These are phyloP conservation scores for Fusarium sp. DNA, from an alignment of 2,329 filamentous ascomycete species.

Conservation along the genomic window DNA sequence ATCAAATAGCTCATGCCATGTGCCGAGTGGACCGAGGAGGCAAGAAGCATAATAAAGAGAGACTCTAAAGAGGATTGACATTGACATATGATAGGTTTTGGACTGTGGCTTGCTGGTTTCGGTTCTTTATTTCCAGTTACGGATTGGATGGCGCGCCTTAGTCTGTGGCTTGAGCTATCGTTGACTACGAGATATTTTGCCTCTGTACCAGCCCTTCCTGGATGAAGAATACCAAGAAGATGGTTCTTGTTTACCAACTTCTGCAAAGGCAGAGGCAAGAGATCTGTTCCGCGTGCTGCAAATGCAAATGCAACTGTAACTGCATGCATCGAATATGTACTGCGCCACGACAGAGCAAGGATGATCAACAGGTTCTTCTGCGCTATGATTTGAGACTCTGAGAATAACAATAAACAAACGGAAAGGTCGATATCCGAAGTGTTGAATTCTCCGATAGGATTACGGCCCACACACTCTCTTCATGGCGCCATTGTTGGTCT, in stretches of 20 bases:
- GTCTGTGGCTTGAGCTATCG: slow-evolving; percentile 23
- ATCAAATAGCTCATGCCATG: slow-evolving; percentile 17
- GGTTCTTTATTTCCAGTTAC: slow-evolving; percentile 3
- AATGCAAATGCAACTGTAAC: background rate
- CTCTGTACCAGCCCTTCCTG: slow-evolving; percentile 1
- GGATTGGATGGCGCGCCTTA: slow-evolving; percentile 31
- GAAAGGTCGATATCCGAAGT: slow-evolving; percentile 39
- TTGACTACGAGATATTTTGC: slow-evolving; percentile 24
- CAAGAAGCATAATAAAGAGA: slow-evolving; percentile 18
- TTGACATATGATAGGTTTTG: background rate
- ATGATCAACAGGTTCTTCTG: slow-evolving; percentile 27
- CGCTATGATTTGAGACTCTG: slow-evolving; percentile 17
- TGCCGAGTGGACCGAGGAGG: slow-evolving; percentile 16
- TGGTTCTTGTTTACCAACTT: slow-evolving; percentile 14
- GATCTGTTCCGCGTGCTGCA: slow-evolving; percentile 5
- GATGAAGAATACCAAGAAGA: background rate
- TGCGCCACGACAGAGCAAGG: slow-evolving; percentile 23
- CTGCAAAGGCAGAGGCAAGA: slow-evolving; percentile 16
- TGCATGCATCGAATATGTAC: slow-evolving; percentile 32
- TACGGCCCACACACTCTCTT: slow-evolving; percentile 6
- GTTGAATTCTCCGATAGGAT: slow-evolving; percentile 41
- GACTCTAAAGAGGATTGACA: background rate
- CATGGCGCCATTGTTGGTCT: slow-evolving; percentile 30
- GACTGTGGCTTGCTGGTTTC: slow-evolving; percentile 23
- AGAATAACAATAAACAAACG: slow-evolving; percentile 37